Conservation (phyloP, 2,329 filamentous ascomycete genomes). For the Exophiala alcalophila region DNA sequence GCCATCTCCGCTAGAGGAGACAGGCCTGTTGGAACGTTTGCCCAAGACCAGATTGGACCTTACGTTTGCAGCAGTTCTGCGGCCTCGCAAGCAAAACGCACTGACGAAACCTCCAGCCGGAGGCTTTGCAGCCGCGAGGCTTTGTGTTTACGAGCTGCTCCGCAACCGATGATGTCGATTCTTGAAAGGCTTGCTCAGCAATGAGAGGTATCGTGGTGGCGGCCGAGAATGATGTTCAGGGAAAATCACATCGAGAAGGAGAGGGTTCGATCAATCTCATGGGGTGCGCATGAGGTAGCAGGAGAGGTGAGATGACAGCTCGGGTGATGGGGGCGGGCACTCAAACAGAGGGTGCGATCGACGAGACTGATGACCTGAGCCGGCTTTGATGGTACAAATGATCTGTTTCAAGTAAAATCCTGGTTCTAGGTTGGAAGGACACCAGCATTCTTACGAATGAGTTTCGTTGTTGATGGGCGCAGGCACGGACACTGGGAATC, state of each 20-base stretch:
- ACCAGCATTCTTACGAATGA: slow-evolving; percentile 3
- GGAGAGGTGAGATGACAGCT: slow-evolving; percentile 20
- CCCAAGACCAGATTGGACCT: slow-evolving; percentile 4
- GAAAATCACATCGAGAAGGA: slow-evolving; percentile 2
- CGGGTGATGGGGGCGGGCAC: slow-evolving; percentile 13
- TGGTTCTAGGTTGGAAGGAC: slow-evolving; percentile 3
- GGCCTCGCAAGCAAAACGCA: slow-evolving; percentile 15
- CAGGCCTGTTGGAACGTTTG: slow-evolving; percentile 1
- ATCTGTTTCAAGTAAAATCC: slow-evolving; percentile 13
- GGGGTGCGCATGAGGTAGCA: slow-evolving; percentile 1
- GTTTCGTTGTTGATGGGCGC: slow-evolving; percentile 11
- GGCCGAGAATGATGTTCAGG: not conserved
- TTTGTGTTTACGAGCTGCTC: no score
- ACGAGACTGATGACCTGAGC: slow-evolving; percentile 13
- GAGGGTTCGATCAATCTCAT: slow-evolving; percentile 4
- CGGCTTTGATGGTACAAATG: slow-evolving; percentile 9
- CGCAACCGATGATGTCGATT: no score
- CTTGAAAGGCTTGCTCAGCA: no score
- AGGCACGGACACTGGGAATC: slow-evolving; percentile 10
- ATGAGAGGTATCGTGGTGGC: no score
- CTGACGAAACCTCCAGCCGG: slow-evolving; percentile 12
- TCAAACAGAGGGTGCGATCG: slow-evolving; percentile 1
- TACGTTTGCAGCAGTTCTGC: slow-evolving; percentile 22
- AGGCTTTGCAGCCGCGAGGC: slow-evolving; percentile 20
- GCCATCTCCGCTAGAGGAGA: slow-evolving; percentile 36